These are phyloP conservation scores for Adenanthera pavonina DNA, from an alignment of 306 rosid species.

Conservation along the genomic window DNA sequence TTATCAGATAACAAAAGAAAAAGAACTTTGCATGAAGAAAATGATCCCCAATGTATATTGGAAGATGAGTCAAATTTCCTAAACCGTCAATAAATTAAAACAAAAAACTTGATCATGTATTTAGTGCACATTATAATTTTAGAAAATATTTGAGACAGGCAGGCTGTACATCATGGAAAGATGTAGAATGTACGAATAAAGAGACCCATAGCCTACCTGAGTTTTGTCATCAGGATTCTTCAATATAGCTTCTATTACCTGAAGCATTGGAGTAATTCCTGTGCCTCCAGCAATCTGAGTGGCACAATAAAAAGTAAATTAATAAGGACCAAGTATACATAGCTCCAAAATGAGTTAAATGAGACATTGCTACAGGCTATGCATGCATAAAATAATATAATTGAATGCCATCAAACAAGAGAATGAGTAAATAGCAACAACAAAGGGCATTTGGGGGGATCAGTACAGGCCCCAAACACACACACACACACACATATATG, in stretches of 20 bases:
- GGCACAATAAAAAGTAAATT: slow-evolving; percentile 19
- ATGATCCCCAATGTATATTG: slow-evolving; percentile 22
- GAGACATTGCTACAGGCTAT: slow-evolving; percentile 26
- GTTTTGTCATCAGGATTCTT: slow-evolving; percentile 92
- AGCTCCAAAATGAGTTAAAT: slow-evolving; percentile 29
- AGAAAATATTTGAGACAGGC: slow-evolving; percentile 27
- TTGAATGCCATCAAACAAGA: slow-evolving; percentile 22
- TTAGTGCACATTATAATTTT: slow-evolving; percentile 19
- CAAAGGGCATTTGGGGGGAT: slow-evolving; percentile 6
- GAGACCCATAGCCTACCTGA: slow-evolving; percentile 64
- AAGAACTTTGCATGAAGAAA: slow-evolving; percentile 23
- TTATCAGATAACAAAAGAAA: neutral
- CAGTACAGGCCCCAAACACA: neutral
- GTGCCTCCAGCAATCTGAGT: slow-evolving; percentile 94
- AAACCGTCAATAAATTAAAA: neutral
- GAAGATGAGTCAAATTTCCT: slow-evolving; percentile 29
- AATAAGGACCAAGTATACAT: slow-evolving; percentile 5
- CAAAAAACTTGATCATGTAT: slow-evolving; percentile 4
- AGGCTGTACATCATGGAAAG: slow-evolving; percentile 20
- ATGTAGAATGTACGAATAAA: slow-evolving; percentile 14
- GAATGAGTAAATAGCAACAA: slow-evolving; percentile 14
- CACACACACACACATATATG: neutral
- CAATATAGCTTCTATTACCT: slow-evolving; percentile 91
- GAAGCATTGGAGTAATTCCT: slow-evolving; percentile 98
- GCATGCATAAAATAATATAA: slow-evolving; percentile 9